Base-by-base conservation (phyloP, 345 rosid species). In the Rhizophora mangle region DNA sequence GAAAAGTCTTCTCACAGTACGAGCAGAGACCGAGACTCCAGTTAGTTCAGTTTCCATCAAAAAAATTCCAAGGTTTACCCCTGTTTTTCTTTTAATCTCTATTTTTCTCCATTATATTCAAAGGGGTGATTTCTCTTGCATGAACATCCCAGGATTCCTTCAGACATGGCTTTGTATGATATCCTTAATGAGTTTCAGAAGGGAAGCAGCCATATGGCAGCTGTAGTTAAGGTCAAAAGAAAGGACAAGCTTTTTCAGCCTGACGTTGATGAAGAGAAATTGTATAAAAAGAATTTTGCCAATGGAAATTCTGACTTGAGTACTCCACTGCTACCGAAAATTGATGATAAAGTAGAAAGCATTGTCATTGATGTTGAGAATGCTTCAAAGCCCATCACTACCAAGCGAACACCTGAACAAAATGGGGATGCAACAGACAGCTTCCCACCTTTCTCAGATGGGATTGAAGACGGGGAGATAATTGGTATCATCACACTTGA, bases 191-290 rank as follows among this genome's bases (percentile, higher is more conserved):
- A 74, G 71, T 74, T 74, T 74, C 77, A 74, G 59, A 74, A 74
- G 68, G 77, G 77, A 62, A 68, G 77, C 72, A 74, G 72, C 30
- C 77, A 74, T 56, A 74, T 74, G 77, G 77, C 77, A 32, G 77
- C 77, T 61, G 77, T 74, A 0, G 68, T 74, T 21, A 74, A 67
- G 72, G 62, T 67, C 20, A 31, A 61, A 51, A 49, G 34, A 22
- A 62, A 21, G 51, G 34, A 18, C 34, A 74, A 67, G 49, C 39
- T 43, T 36, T 20, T 54, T 11, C 56, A 36, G 57, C 16, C 57
- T 36, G 4, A 6, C n/a, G 47, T 24, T 71, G 74, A 63, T 19
- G 70, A 66, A 49, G 60, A 65, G 60, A 65, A 65, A 58, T 67
- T 73, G 32, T 32, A 68, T 32, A 55, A 62, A 30, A 62, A 11